A percentile compares a stretch with the other conserved stretches of the same genome.
Evolutionary conservation across 768 basidiomycete species (phyloP).

Genomic region (Mrakia frigida): DNA sequence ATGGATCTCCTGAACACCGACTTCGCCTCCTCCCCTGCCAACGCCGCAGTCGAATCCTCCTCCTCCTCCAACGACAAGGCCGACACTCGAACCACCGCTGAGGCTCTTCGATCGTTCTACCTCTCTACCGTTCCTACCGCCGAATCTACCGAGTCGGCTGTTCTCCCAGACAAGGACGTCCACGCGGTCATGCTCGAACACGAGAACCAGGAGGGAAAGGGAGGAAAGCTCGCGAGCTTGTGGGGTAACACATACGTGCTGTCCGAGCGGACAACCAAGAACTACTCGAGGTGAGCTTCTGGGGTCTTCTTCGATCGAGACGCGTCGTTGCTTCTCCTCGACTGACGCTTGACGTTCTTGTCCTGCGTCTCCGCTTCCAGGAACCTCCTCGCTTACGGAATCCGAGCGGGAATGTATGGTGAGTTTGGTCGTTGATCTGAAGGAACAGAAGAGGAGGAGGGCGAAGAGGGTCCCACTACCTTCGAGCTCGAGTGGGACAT

Average conservation of each 20-base stretch:
- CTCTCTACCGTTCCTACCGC: not conserved
- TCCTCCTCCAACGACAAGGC: not conserved
- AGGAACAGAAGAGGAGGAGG: too few species aligned
- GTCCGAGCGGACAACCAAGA: constrained; percentile 50
- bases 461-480: too few species aligned
- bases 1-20: constrained; percentile 34
- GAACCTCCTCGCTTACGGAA: constrained; percentile 58
- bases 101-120: not conserved
- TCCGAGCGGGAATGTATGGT: constrained; percentile 57
- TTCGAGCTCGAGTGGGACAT: too few species aligned
- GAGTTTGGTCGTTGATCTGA: too few species aligned
- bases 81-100: not conserved
- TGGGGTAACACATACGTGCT: constrained; percentile 46
- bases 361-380: not conserved
- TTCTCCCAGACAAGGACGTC: not conserved
- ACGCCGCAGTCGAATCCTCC: not conserved
- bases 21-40: constrained; percentile 21
- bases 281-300: constrained; percentile 48
- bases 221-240: constrained; percentile 7
- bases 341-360: not conserved
- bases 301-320: not conserved
- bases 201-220: constrained; percentile 7
- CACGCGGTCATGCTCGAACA: not conserved
- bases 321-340: too few species aligned
- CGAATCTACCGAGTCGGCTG: not conserved